These are phyloP conservation scores for Starmerella scarabaei DNA, from an alignment of 805 yeast genomes.

Conservation along the genomic window DNA sequence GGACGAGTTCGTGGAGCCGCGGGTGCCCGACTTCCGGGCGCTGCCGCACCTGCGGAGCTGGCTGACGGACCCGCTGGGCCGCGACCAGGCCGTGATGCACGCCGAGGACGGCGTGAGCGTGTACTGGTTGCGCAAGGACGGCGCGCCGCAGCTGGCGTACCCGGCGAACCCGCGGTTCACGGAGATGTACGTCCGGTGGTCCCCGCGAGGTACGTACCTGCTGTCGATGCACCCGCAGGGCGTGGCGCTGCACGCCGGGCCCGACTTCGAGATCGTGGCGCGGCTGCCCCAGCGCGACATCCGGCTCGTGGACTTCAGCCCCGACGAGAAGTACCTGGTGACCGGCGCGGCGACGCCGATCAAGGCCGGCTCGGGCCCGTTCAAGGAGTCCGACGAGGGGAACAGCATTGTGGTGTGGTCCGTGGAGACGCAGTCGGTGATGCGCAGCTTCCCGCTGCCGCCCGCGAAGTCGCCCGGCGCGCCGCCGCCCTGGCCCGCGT, in stretches of 20 bases:
- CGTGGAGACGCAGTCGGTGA: conserved; percentile 64
- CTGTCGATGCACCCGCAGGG: conserved; percentile 89
- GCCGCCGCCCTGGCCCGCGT: conserved; percentile 83
- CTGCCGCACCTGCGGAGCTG: conserved; percentile 78
- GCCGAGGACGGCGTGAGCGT: conserved; percentile 69
- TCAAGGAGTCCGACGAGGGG: conserved; percentile 77
- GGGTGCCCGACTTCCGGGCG: conserved; percentile 54
- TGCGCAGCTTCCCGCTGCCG: conserved; percentile 72
- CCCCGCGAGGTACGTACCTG: conserved; percentile 84
- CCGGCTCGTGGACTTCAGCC: conserved; percentile 80
- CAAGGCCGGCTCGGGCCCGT: conserved; percentile 54
- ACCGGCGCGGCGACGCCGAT: conserved; percentile 84
- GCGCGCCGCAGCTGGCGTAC: conserved; percentile 60
- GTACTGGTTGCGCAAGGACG: conserved; percentile 67
- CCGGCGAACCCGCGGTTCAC: conserved; percentile 71
- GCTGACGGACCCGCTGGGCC: conserved; percentile 76
- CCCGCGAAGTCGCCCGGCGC: conserved; percentile 23
- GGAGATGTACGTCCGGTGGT: conserved; percentile 72
- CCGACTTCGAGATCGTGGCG: conserved; percentile 53
- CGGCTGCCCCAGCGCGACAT: conserved; percentile 84
- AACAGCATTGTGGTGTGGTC: conserved; percentile 93
- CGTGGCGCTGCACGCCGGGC: conserved; percentile 93
- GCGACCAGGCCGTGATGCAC: conserved; percentile 83
- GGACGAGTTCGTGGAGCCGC: conserved; percentile 54
- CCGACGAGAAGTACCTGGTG: conserved; percentile 78